A percentile compares a stretch with the other conserved stretches of the same genome.
phyloP scores from a whole-genome alignment of 208 protist genomes.

The Crithidia bombi region DNA sequence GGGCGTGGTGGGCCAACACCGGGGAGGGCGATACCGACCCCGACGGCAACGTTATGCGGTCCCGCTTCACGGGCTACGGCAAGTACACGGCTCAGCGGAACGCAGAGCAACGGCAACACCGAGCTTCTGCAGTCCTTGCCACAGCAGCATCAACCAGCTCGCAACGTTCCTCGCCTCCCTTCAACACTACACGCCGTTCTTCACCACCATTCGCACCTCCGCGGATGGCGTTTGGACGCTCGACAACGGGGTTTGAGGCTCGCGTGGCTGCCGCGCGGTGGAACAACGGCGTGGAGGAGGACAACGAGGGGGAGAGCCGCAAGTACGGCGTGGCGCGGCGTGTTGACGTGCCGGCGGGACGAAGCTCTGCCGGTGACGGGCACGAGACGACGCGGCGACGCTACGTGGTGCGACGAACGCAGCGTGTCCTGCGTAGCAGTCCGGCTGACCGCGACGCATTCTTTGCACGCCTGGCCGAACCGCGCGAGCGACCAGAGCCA shows the following conservation, averaged over 20 bases:
- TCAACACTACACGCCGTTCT: too few relatives aligned
- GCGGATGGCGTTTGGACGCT: constrained; percentile 21
- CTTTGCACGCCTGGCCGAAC: constrained; percentile 47
- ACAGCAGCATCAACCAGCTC: not conserved
- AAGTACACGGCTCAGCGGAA: constrained; percentile 12
- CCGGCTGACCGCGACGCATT: constrained; percentile 38
- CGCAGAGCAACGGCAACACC: not conserved
- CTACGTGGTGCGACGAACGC: constrained; percentile 26
- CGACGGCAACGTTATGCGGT: not conserved
- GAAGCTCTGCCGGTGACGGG: not conserved
- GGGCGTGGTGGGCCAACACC: not conserved
- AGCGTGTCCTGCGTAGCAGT: constrained; percentile 23
- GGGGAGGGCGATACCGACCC: not conserved
- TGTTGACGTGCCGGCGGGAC: not conserved
- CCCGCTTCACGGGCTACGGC: constrained; percentile 9
- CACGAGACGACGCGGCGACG: constrained; percentile 14
- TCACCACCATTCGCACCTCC: too few relatives aligned
- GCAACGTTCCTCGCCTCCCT: not conserved
- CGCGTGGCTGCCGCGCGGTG: constrained; percentile 24
- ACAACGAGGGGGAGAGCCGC: constrained; percentile 7
- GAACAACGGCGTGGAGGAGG: constrained; percentile 17
- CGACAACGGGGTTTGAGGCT: constrained; percentile 30
- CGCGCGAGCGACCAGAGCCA: constrained; percentile 31
- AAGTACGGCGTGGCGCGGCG: constrained; percentile 4
- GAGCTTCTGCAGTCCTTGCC: not conserved